Base-by-base conservation (phyloP, 2,329 filamentous ascomycete species). In the Neurospora sp. region DNA sequence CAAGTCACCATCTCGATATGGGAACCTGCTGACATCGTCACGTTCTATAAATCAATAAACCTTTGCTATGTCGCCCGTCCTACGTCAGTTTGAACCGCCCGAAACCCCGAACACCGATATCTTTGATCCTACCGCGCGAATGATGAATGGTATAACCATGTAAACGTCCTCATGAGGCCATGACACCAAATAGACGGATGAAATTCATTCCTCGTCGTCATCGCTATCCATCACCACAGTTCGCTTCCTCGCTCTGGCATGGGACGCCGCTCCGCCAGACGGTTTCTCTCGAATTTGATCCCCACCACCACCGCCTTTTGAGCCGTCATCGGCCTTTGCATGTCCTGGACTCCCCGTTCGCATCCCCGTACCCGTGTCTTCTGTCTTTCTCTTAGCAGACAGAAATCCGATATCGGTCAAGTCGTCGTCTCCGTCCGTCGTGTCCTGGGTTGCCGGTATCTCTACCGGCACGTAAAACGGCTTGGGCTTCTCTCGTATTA, bases 391-490 rank as follows among this genome's bases (percentile, higher is more conserved):
- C 28, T 57, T 68, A 52, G n/a, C n/a, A 57, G 52, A 52, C 41
- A 68, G 43, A 12, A 15, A n/a, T 15, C 23, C 67, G 52, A 68
- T 43, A 67, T 75, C 74, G 5, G 73, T 72, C 71, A 74, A 72
- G 23, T 81, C 78, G 19, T 77, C 80, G 28, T 83, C 81, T 67
- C 80, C 81, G 6, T 82, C 81, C 68, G 72, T 69, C 4, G 37
- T 52, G 36, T 74, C 73, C 46, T 84, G 82, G 5, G 80, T 82
- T 3, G 76, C 77, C 0, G 77, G 74, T 36, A 83, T 81, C 15
- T 77, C 70, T 3, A 79, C 80, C 6, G 80, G 81, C 46, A 80
- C 79, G 66, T 77, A 82, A 65, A 81, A 81, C 1, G 79, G 79
- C 67, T 76, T 79, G 66, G 70, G 74, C 6, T 71, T 75, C 41